Evolutionary conservation across 768 basidiomycete species (phyloP), one percentile per base, ranked within the genome.

Genomic region (Leucocoprinus birnbaumii): DNA sequence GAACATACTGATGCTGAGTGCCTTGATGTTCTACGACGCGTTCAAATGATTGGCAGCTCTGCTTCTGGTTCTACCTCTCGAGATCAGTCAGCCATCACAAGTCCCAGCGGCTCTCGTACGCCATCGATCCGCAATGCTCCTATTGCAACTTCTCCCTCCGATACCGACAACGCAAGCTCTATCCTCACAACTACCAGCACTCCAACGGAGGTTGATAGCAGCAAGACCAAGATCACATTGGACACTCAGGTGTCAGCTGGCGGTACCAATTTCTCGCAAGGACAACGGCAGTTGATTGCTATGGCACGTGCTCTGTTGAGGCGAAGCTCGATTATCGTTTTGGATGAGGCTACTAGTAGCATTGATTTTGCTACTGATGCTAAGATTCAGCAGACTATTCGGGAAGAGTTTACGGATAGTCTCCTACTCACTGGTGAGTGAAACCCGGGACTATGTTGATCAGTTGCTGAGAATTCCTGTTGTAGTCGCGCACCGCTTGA

Each of bases 231-330:
- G 0, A 73, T 95, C 25, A 77, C 82, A 0, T 76, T 96, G 3
- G 84, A 90, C 18, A 90, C 87, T 0, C 84, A 87, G 57, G 87
- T 96, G 8, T 91, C 91, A 0, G 78, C 90, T 0, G 93, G 93
- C 0, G 94, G 94, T 0, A 78, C 84, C 26, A 96, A 97, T 72
- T 95, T 97, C 68, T 94, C 91, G 1, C 91, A 94, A 56, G 94
- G 95, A 9, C 94, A 98, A 65, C 69, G 93, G 9, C 94, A 98
- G 62, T 72, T 93, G 14, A 88, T 94, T 51, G 87, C 90, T 1
- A 87, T 93, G 87, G 91, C 91, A 0, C 80, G 91, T 4, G 90
- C 91, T 0, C 72, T 93, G 19, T 73, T 92, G 26, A 74, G 89
- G 16, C 78, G 82, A 6, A 89, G 85, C 63, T 71, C 84, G 11